Base-by-base conservation (phyloP, 164 flowering plant species). In the Stephania yunnanensis region DNA sequence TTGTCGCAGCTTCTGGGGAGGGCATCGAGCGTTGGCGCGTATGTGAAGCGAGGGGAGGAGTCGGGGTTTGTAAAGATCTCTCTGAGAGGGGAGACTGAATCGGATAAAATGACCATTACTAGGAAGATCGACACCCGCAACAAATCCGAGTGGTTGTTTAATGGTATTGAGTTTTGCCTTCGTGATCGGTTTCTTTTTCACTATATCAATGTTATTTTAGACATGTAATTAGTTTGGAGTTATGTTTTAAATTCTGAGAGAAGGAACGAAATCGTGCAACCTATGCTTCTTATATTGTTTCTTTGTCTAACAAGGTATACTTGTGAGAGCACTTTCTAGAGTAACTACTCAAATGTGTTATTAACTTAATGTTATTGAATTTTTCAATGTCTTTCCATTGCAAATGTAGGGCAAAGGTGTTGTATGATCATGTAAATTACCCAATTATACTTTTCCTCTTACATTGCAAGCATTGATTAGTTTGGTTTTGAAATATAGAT, bases 31-130 rank as follows among this genome's bases (percentile, higher is more conserved):
- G 67, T 93, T 83, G 98, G 97, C 9, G 99, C 99, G 6, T 95
- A 74, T 86, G 99, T 95, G 63, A 93, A 92, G 77, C 90, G 98
- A 74, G 99, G 98, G 61, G 93, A 92, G 85, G 92, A 87, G 53
- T 86, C 90, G 30, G 98, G 97, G 9, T 86, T 82, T 76, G 77
- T 91, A 42, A 90, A 85, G 80, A 93, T 95, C 76, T 76, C 88
- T 10, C 74, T 95, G 82, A 88, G 88, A 84, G 97, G 97, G 50
- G 77, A 84, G 25, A 67, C 85, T 20, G 52, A 78, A 46, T 90
- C 84, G 44, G 91, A 90, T 71, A 70, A 73, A 52, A 82, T 91
- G 52, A 81, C 76, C 69, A 87, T 95, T 68, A 86, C 74, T 46
- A 87, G 99, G 75, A 92, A 83, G 84, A 90, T 95, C 7, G 92